phyloP scores from a whole-genome alignment of 2,329 filamentous ascomycete genomes.

The Ceratocystis alfenasii region DNA sequence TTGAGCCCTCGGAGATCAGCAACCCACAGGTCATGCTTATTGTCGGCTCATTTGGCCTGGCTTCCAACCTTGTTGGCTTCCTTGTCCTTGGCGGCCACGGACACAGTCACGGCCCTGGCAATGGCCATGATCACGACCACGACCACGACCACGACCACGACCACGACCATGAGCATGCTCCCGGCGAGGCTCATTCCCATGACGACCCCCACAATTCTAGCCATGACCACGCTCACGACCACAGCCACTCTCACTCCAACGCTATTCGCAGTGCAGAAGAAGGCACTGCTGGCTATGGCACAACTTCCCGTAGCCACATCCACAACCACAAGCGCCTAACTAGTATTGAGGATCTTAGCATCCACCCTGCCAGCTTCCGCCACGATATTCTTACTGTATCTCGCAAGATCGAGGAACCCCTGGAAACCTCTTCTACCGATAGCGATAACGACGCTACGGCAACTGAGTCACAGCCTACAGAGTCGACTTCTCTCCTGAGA shows the following conservation, averaged over 20 bases:
- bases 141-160: constrained; percentile 35
- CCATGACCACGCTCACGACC: constrained; percentile 24
- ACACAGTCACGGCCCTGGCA: constrained; percentile 59
- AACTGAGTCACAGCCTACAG: constrained; percentile 31
- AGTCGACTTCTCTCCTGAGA: constrained; percentile 40
- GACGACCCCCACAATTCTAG: constrained; percentile 38
- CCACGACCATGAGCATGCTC: constrained; percentile 32
- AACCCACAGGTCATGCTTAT: constrained; percentile 80
- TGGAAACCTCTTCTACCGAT: constrained; percentile 29
- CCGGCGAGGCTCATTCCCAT: constrained; percentile 29
- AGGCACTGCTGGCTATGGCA: constrained; percentile 30
- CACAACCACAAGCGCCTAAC: constrained; percentile 40
- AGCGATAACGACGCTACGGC: constrained; percentile 31
- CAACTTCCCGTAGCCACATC: constrained; percentile 32
- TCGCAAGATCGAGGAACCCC: constrained; percentile 33
- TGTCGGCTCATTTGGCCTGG: constrained; percentile 73
- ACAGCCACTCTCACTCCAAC: constrained; percentile 23
- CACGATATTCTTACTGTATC: constrained; percentile 80
- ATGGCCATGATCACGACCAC: constrained; percentile 42
- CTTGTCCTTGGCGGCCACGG: constrained; percentile 88
- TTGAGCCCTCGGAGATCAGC: constrained; percentile 77
- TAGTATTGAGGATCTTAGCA: constrained; percentile 61
- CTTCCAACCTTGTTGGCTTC: constrained; percentile 80
- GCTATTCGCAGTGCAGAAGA: constrained; percentile 38
- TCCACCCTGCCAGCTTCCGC: constrained; percentile 80